Evolutionary conservation across 1,139 yeast genomes (phyloP).

Genomic region (Debaryomyces udenii): DNA sequence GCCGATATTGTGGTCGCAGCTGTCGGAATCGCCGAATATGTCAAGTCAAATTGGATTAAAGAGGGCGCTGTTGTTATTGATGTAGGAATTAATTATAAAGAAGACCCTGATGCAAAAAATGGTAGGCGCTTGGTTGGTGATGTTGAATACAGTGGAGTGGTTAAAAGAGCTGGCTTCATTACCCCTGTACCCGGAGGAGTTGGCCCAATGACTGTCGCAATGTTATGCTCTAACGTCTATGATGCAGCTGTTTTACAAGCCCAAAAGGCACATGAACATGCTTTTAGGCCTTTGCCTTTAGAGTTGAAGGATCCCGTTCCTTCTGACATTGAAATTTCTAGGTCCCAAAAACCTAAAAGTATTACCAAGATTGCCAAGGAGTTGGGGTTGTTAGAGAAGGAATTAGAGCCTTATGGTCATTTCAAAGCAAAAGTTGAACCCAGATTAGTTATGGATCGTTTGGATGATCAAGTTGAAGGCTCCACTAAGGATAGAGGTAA

Average conservation of each 20-base stretch:
- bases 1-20: slow-evolving; percentile 82
- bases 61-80: slow-evolving; percentile 71
- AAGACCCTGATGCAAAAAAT: slow-evolving; percentile 62
- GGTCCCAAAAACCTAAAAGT: slow-evolving; percentile 71
- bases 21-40: slow-evolving; percentile 70
- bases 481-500: slow-evolving; percentile 50
- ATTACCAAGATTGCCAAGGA: slow-evolving; percentile 66
- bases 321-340: slow-evolving; percentile 73
- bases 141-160: slow-evolving; percentile 65
- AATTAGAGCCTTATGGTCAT: slow-evolving; percentile 73
- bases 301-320: slow-evolving; percentile 63
- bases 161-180: slow-evolving; percentile 58
- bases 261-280: slow-evolving; percentile 48
- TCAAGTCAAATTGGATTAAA: slow-evolving; percentile 74
- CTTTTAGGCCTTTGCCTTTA: slow-evolving; percentile 53
- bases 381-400: slow-evolving; percentile 61
- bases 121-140: slow-evolving; percentile 77
- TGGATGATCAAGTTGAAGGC: slow-evolving; percentile 59
- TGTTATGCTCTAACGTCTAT: slow-evolving; percentile 71
- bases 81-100: slow-evolving; percentile 77
- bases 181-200: slow-evolving; percentile 92
- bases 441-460: slow-evolving; percentile 54
- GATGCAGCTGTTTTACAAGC: slow-evolving; percentile 64
- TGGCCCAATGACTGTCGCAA: slow-evolving; percentile 89
- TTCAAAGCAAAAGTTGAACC: slow-evolving; percentile 75